A percentile compares a stretch with the other conserved stretches of the same genome.
Evolutionary conservation across 371 early-diverging fungal genomes (phyloP).

Genomic region (Coemansia sp.): DNA sequence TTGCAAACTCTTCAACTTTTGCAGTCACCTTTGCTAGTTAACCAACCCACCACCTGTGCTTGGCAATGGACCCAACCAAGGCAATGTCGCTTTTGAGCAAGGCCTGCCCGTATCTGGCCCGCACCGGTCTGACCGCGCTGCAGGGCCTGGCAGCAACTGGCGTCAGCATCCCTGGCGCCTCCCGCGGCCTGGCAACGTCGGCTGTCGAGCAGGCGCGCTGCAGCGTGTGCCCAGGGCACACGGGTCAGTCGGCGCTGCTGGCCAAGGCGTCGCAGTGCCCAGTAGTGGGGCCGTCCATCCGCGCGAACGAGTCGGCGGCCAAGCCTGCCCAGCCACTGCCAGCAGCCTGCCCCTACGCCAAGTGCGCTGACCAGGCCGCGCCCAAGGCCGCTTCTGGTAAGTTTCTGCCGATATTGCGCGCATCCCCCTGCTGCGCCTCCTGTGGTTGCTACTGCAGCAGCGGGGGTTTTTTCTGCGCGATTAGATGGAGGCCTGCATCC

Average conservation of each 20-base stretch:
- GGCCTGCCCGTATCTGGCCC: slow-evolving; percentile 86
- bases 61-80: slow-evolving; percentile 42
- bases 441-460: neutral
- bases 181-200: slow-evolving; percentile 50
- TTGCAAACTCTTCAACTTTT: neutral
- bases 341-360: slow-evolving; percentile 47
- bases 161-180: slow-evolving; percentile 8
- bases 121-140: slow-evolving; percentile 72
- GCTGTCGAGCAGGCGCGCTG: slow-evolving; percentile 50
- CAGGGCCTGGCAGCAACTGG: slow-evolving; percentile 60
- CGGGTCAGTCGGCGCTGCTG: slow-evolving; percentile 62
- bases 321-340: slow-evolving; percentile 25
- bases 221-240: slow-evolving; percentile 50
- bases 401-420: neutral
- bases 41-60: neutral
- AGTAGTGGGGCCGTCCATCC: slow-evolving; percentile 81
- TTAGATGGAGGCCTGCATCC: neutral
- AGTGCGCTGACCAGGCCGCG: slow-evolving; percentile 18
- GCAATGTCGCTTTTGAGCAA: slow-evolving; percentile 49
- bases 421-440: neutral
- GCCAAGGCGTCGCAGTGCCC: slow-evolving; percentile 86
- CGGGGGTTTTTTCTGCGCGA: slow-evolving; percentile 2
- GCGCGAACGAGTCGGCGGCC: slow-evolving; percentile 57
- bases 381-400: slow-evolving; percentile 18
- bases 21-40: neutral